Evolutionary conservation across 164 flowering plant genomes (phyloP), one percentile per base, ranked within the genome.

Genomic region (Kalanchoe fedtschenkoi): DNA sequence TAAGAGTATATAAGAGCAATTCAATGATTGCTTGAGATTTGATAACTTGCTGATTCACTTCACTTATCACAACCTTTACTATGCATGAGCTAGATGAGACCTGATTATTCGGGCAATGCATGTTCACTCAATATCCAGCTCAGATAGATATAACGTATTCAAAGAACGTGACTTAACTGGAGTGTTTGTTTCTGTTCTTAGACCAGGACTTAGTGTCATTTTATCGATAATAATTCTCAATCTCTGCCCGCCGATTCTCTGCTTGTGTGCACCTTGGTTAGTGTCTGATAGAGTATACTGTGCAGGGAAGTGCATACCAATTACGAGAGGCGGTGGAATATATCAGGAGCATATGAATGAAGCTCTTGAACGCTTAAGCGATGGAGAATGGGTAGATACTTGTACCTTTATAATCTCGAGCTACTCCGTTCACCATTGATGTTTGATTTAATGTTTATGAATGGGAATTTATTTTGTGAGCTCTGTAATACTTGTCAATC

Each of bases 221-320:
- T 37, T 37, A 37, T 5, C 2, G 43, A 9, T 10, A 39, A 17
- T 9, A 39, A 39, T 39, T n/a, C n/a, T n/a, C n/a, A n/a, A n/a
- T n/a, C n/a, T n/a, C n/a, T n/a, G n/a, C n/a, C n/a, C n/a, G n/a
- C n/a, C n/a, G n/a, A n/a, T n/a, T n/a, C n/a, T n/a, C n/a, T n/a
- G n/a, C n/a, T n/a, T n/a, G n/a, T n/a, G n/a, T n/a, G 47, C 22
- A 17, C 47, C 21, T 43, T 43, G 7, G 21, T 43, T 43, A 6
- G 29, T 47, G 30, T 22, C 30, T 22, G 30, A 47, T 47, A 24
- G 16, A 8, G 30, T 47, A 22, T 47, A 10, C 2, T 24, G 22
- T 62, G 63, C 95, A 93, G 97, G 99, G 35, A 90, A 93, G 81
- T 93, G 99, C 77, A 88, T 93, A 75, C 99, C 99, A 15, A 85